Conservation (phyloP, 257 asterid genomes). For the Nicotiana obtusifolia region DNA sequence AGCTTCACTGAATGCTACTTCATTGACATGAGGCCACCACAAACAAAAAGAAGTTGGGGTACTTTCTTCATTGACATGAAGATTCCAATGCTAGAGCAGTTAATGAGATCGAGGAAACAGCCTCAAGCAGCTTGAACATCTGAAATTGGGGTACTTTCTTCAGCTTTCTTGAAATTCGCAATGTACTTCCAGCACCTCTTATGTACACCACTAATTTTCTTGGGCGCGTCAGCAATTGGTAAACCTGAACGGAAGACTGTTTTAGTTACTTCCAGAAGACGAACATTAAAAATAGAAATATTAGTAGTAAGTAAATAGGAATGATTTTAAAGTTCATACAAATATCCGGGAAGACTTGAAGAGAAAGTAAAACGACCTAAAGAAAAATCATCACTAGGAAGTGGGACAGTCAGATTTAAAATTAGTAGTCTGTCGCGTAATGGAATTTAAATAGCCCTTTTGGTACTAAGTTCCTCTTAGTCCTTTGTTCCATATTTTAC, state of each 20-base stretch:
- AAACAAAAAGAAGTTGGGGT: neutral
- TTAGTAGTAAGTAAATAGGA: neutral
- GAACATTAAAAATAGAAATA: neutral
- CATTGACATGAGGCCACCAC: neutral
- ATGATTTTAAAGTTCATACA: neutral
- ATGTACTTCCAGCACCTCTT: conserved; percentile 93
- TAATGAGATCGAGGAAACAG: neutral
- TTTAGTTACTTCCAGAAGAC: conserved; percentile 38
- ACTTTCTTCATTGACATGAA: neutral
- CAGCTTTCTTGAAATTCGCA: conserved; percentile 33
- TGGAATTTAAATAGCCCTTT: neutral
- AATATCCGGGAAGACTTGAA: neutral
- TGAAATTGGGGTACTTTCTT: conserved; percentile 28
- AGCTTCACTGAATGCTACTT: neutral
- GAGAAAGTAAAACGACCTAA: neutral
- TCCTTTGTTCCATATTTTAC: neutral
- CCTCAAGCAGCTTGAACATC: conserved; percentile 44
- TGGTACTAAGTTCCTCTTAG: neutral
- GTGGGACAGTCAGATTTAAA: neutral
- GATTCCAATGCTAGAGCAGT: neutral
- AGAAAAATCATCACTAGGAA: neutral
- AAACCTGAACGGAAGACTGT: neutral
- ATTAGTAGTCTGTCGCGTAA: neutral
- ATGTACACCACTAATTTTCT: conserved; percentile 95
- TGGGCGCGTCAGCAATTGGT: conserved; percentile 70